These are phyloP conservation scores for Barbarea vulgaris DNA, from an alignment of 345 rosid genomes.

Conservation along the genomic window DNA sequence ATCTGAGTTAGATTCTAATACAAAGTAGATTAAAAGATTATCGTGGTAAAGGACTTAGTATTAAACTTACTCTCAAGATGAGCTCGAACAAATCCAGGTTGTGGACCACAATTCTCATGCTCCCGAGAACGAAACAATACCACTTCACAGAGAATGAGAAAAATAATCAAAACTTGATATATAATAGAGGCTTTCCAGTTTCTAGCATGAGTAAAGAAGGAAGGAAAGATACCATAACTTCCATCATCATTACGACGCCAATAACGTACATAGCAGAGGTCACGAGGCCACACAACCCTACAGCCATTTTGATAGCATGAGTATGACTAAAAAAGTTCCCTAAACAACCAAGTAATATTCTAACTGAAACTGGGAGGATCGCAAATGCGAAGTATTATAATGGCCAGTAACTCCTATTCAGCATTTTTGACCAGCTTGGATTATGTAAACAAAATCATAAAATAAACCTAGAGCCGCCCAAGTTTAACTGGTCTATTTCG, in stretches of 20 bases:
- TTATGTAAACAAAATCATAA: not conserved
- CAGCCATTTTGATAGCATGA: slow-evolving; percentile 32
- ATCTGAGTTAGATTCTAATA: not conserved
- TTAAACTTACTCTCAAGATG: slow-evolving; percentile 85
- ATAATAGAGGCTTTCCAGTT: slow-evolving; percentile 3
- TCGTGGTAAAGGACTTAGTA: slow-evolving; percentile 6
- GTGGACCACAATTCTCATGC: slow-evolving; percentile 91
- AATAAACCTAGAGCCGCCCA: slow-evolving; percentile 4
- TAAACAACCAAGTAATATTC: slow-evolving; percentile 15
- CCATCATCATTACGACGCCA: slow-evolving; percentile 99
- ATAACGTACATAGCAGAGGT: slow-evolving; percentile 97
- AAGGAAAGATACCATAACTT: slow-evolving; percentile 75
- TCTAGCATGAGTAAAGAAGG: slow-evolving; percentile 17
- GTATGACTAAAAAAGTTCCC: slow-evolving; percentile 4
- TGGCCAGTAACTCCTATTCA: not conserved
- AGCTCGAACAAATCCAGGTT: slow-evolving; percentile 94
- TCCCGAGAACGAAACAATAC: slow-evolving; percentile 97
- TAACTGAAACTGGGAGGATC: not conserved
- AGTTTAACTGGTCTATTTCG: not conserved
- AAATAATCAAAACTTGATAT: slow-evolving; percentile 22
- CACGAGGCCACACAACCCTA: slow-evolving; percentile 99
- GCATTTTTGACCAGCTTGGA: not conserved
- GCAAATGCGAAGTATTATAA: slow-evolving; percentile 4
- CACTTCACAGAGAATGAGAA: slow-evolving; percentile 57
- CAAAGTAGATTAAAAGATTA: not conserved